Base-by-base conservation (phyloP, 441 rosid species). In the Brassica hybrid region DNA sequence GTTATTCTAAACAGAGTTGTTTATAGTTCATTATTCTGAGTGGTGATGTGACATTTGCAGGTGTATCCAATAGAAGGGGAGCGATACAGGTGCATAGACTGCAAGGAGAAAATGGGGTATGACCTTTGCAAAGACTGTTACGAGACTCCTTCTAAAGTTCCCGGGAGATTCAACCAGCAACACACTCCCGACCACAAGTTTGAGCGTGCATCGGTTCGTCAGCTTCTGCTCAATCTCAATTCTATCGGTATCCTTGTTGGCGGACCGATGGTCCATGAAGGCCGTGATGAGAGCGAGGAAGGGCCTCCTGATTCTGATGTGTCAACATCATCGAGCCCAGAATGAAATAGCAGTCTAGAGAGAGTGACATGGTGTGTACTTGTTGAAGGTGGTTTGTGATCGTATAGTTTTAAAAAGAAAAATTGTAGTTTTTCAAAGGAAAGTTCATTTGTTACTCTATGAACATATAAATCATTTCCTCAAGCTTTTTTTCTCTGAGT, bases 91-190 rank as follows among this genome's bases (percentile, higher is more conserved):
- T 92, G 96, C 87, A 72, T 34, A 68, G 91, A 88, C 71, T 94
- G 98, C 67, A 72, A 76, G 18, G 96, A 92, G 74, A 1, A 13
- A 13, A 63, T 83, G 0, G 98, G 98, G 23, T 94, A 89, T 76
- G 95, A 94, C 83, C 97, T 94, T 41, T 92, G 98, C 73, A 86
- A 90, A 75, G 86, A 85, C 54, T 94, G 97, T 84, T 91, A 88
- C 73, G 85, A 81, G 62, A 83, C 85, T 64, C 60, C 75, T 54
- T 83, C 88, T 3, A 88, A 84, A 78, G 86, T 74, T 61, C 90
- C 94, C 0, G 97, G 98, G 65, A 86, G 97, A 66, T 94, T 94
- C 82, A 94, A 91, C 81, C 96, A 94, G 85, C 89, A 86, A 69
- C 98, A 94, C 85, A 89, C 85, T n/a, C 85, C 92, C 11, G 93